These are phyloP conservation scores for Fusarium udum DNA, from an alignment of 2,329 filamentous ascomycete genomes.

Conservation along the genomic window DNA sequence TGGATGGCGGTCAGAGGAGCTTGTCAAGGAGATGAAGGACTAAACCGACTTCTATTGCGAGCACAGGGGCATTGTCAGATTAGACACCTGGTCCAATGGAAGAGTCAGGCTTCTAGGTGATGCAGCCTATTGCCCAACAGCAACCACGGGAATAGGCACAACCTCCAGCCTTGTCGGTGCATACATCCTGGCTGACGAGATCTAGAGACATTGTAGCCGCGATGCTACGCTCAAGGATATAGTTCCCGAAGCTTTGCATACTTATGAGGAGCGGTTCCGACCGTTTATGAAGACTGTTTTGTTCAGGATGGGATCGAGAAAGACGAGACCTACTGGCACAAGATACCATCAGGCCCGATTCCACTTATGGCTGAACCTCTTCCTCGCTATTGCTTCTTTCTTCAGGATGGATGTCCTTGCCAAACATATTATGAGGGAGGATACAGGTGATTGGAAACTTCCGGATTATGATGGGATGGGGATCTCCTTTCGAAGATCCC, in stretches of 20 bases:
- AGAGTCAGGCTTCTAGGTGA: slow-evolving; percentile 64
- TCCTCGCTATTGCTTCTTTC: not conserved
- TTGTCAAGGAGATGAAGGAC: slow-evolving; percentile 9
- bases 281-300: not conserved
- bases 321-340: not conserved
- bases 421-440: not conserved
- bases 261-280: not conserved
- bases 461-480: not conserved
- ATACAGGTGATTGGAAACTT: not conserved
- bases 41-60: slow-evolving; percentile 56
- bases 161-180: slow-evolving; percentile 59
- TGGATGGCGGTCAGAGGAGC: not conserved
- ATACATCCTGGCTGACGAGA: slow-evolving; percentile 66
- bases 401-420: not conserved
- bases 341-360: not conserved
- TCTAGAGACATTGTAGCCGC: too few relatives aligned
- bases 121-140: slow-evolving; percentile 60
- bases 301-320: not conserved
- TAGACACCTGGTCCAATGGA: slow-evolving; percentile 55
- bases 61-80: not conserved
- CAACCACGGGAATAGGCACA: slow-evolving; percentile 61
- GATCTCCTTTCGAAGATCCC: too few relatives aligned
- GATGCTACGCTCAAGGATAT: not conserved
- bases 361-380: not conserved
- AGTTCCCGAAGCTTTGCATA: not conserved